Base-by-base conservation (phyloP, 1,284 basidiomycete species). In the Grifola frondosa region DNA sequence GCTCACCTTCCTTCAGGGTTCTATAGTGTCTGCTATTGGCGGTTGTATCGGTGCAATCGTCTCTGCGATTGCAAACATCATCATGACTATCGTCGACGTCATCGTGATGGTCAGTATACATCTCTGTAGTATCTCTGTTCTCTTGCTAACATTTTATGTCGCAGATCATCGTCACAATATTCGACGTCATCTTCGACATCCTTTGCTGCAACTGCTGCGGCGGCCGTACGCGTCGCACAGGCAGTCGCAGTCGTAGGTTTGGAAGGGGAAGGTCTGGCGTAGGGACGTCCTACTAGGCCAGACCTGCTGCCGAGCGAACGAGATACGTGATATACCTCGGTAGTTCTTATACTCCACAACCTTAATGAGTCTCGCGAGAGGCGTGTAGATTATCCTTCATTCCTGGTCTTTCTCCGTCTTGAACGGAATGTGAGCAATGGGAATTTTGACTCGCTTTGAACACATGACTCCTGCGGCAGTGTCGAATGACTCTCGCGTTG, bases 1-100 rank as follows among this genome's bases (percentile, higher is more conserved):
- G 7, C 30, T 42, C 15, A 37, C 9, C 11, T 1, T 26, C 15
- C 22, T 25, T 6, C 47, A 82, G 80, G 80, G 80, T 26, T 70
- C 78, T n/a, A 69, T 83, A 34, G 65, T 83, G 56, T 81, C 78
- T 54, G 74, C 81, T 30, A 83, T 83, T 41, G 81, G 77, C 17
- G 52, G 60, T 40, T 79, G 70, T 21, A 77, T 84, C 47, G 76
- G 74, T 42, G 65, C 75, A 48, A 61, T 84, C 44, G 71, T 84
- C 56, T 71, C 70, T 41, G 81, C 77, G 15, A 78, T 84, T 40
- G 79, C 78, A 12, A 53, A 52, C 42, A 68, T 84, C 5, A 62
- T 83, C 46, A 75, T 77, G 72, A 65, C 79, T 34, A 80, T 84
- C 49, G 70, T 84, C 30, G 56, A 67, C 45, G 78, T 67, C 16